Conservation (phyloP, 169 alveolate species). For the Cryptosporidium ubiquitum region DNA sequence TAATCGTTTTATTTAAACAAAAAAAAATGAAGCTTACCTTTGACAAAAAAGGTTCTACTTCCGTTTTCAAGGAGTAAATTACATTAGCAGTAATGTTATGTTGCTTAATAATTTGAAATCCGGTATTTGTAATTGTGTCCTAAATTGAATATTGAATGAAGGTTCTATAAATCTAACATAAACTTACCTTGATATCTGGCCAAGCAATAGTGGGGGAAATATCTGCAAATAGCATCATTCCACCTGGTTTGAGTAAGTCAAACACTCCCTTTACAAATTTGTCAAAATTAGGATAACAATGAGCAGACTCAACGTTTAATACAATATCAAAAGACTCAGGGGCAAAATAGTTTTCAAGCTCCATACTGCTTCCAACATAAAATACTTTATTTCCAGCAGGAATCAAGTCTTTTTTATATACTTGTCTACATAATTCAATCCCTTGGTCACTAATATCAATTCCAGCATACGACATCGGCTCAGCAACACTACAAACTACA, state of each 20-base stretch:
- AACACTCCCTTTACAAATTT: slow-evolving; percentile 62
- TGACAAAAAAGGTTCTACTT: slow-evolving; percentile 69
- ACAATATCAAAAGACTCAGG: slow-evolving; percentile 65
- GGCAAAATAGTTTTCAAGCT: slow-evolving; percentile 66
- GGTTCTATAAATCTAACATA: neutral
- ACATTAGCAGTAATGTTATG: slow-evolving; percentile 54
- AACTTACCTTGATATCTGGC: slow-evolving; percentile 72
- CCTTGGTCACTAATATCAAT: slow-evolving; percentile 72
- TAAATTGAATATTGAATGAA: neutral
- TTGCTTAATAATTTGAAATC: slow-evolving; percentile 58
- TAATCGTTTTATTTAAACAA: neutral
- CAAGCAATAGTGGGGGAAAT: slow-evolving; percentile 73
- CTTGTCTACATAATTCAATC: slow-evolving; percentile 62
- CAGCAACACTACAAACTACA: slow-evolving; percentile 70
- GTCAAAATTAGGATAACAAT: slow-evolving; percentile 67
- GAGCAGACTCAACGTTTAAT: slow-evolving; percentile 65
- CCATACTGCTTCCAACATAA: slow-evolving; percentile 73
- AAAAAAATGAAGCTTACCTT: slow-evolving; percentile 19
- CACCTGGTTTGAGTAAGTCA: slow-evolving; percentile 64
- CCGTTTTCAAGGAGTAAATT: slow-evolving; percentile 50
- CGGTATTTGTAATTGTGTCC: slow-evolving; percentile 66
- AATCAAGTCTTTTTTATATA: slow-evolving; percentile 39
- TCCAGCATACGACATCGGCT: slow-evolving; percentile 71
- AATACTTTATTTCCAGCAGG: slow-evolving; percentile 72
- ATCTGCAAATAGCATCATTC: slow-evolving; percentile 73